Evolutionary conservation across 2,329 filamentous ascomycete genomes (phyloP).

Genomic region (Colletotrichum sublineola): DNA sequence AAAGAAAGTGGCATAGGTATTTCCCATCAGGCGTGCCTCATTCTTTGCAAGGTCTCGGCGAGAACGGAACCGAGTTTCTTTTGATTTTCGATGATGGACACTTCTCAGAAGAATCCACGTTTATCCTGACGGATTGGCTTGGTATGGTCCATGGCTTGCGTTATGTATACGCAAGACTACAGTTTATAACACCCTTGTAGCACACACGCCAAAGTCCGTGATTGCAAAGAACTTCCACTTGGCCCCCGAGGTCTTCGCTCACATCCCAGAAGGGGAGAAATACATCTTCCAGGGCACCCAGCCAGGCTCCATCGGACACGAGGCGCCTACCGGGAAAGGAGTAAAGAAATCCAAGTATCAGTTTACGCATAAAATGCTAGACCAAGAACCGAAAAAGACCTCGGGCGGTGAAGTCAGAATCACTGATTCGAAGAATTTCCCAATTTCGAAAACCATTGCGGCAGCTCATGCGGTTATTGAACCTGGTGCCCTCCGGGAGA

Average conservation of each 20-base stretch:
- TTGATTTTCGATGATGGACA: conserved; percentile 63
- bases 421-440: conserved; percentile 80
- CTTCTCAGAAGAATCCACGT: conserved; percentile 75
- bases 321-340: conserved; percentile 70
- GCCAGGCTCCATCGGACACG: conserved; percentile 74
- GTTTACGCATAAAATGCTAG: conserved; percentile 80
- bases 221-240: conserved; percentile 82
- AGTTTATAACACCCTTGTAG: conserved; percentile 49
- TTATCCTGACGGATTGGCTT: conserved; percentile 80
- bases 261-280: conserved; percentile 75
- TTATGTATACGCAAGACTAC: no score
- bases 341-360: conserved; percentile 77
- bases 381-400: conserved; percentile 74
- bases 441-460: conserved; percentile 78
- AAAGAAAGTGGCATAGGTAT: conserved; percentile 56
- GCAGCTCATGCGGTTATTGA: conserved; percentile 79
- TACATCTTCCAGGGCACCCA: conserved; percentile 82
- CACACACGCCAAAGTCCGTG: conserved; percentile 79
- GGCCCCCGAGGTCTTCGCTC: conserved; percentile 76
- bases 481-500: conserved; percentile 80
- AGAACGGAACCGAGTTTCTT: conserved; percentile 51
- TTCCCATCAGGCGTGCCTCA: conserved; percentile 84
- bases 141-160: conserved; percentile 54
- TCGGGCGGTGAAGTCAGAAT: conserved; percentile 80
- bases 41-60: conserved; percentile 66